A percentile compares a stretch with the other conserved stretches of the same genome.
Conservation (phyloP, 1,139 yeast species). For the Taphrina confusa region DNA sequence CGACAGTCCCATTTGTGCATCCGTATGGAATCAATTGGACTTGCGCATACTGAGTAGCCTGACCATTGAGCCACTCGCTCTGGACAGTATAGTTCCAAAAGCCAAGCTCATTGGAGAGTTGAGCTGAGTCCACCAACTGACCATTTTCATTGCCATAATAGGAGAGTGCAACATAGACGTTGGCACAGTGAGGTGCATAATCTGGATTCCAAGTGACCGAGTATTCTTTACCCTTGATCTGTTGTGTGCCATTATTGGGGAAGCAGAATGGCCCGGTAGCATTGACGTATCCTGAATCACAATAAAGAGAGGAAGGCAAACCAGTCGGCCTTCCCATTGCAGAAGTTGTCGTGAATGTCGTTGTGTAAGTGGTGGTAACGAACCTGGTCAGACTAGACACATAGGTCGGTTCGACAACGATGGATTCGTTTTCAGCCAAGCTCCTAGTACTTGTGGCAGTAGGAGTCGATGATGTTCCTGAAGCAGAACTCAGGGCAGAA, state of each 20-base stretch:
- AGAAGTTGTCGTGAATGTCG: constrained; percentile 6
- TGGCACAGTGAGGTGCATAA: constrained; percentile 24
- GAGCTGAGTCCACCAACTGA: constrained; percentile 19
- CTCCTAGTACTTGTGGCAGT: not conserved
- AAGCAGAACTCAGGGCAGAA: not conserved
- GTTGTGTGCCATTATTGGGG: constrained; percentile 29
- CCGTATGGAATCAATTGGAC: constrained; percentile 11
- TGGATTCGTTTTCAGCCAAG: not conserved
- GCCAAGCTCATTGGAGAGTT: constrained; percentile 7
- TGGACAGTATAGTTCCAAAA: constrained; percentile 33
- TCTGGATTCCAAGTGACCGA: constrained; percentile 22
- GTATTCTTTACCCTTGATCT: constrained; percentile 29
- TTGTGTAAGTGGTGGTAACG: constrained; percentile 11
- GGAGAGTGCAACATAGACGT: constrained; percentile 22
- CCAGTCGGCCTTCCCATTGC: constrained; percentile 14
- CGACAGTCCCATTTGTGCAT: constrained; percentile 18
- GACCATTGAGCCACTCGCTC: constrained; percentile 15
- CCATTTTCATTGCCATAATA: constrained; percentile 25
- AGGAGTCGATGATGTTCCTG: not conserved
- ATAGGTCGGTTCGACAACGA: constrained; percentile 6
- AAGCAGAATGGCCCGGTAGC: constrained; percentile 30
- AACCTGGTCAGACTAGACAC: constrained; percentile 13
- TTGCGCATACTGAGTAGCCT: constrained; percentile 18
- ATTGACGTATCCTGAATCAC: constrained; percentile 11
- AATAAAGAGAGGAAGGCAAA: constrained; percentile 20